Evolutionary conservation across 192 early-diverging fungal genomes (phyloP).

Genomic region (Linnemannia schmuckeri): DNA sequence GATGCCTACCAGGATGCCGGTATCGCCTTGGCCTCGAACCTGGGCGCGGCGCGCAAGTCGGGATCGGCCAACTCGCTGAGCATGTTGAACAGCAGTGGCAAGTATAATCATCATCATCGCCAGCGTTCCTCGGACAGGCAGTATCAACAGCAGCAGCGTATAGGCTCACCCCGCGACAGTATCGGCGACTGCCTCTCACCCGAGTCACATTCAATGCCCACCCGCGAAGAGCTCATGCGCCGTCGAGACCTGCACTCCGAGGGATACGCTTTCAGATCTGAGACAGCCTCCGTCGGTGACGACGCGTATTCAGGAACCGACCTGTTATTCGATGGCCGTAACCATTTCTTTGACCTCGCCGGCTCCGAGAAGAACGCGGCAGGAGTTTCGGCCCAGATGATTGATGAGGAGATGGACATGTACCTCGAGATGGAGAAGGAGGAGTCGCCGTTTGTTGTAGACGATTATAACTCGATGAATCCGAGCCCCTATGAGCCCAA

Average conservation of each 20-base stretch:
- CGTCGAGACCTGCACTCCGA: constrained; percentile 21
- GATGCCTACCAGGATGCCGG: constrained; percentile 24
- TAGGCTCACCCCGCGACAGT: constrained; percentile 27
- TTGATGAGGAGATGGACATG: constrained; percentile 49
- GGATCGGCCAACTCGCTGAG: constrained; percentile 33
- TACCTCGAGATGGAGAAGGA: constrained; percentile 50
- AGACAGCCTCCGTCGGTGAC: not conserved
- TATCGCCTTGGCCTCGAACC: constrained; percentile 23
- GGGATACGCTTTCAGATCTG: constrained; percentile 24
- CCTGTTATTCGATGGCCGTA: constrained; percentile 25
- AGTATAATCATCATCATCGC: constrained; percentile 46
- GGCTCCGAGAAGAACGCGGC: constrained; percentile 19
- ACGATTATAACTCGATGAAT: constrained; percentile 43
- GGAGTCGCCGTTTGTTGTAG: constrained; percentile 25
- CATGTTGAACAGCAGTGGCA: constrained; percentile 16
- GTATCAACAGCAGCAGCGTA: not conserved
- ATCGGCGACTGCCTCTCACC: constrained; percentile 47
- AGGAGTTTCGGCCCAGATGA: not conserved
- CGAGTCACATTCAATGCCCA: constrained; percentile 36
- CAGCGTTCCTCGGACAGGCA: constrained; percentile 36
- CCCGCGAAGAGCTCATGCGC: constrained; percentile 39
- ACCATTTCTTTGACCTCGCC: constrained; percentile 25
- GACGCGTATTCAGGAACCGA: constrained; percentile 30
- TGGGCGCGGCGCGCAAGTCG: constrained; percentile 19
- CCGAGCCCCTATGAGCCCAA: constrained; percentile 46